Evolutionary conservation across 306 rosid species (phyloP), one percentile per base, ranked within the genome.

Genomic region (Cucumis cinereus): DNA sequence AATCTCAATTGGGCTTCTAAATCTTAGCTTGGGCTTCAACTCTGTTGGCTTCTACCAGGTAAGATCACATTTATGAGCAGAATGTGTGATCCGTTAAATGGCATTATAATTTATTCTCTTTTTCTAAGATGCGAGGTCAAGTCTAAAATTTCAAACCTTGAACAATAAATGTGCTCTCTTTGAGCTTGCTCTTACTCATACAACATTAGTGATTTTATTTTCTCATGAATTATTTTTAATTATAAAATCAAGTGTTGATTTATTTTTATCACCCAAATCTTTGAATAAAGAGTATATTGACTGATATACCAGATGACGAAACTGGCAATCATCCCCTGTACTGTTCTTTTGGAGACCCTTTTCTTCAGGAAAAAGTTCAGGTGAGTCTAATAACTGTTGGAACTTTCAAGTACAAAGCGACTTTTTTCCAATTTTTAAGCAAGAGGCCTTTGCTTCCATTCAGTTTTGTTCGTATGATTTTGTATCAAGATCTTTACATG

Each of bases 1-100:
- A 74, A 94, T 91, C 86, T 94, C 98, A 56, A 94, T 94, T 79
- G 98, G 98, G 61, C 98, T 94, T 80, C 81, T 94, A 82, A 94
- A 94, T 82, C 89, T 94, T 81, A 94, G 98, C 89, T 79, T 94
- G 84, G 98, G 98, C 53, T 94, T 94, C 85, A 94, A 94, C 81
- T 94, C 98, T 55, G 98, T 94, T 84, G 98, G 98, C 77, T 94
- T 94, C 77, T 94, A 94, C 85, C 98, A 94, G 88, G 98, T 94
- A 84, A 52, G 50, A 15, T 62, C 36, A 45, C 28, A 43, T 23
- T 49, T 61, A 9, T 11, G 22, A 16, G 4, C 58, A 14, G 57
- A 70, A 24, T 26, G 38, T 70, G 13, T 43, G 14, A 8, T 70
- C 23, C 57, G 7, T 68, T 28, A 13, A 26, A 69, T 23, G 56